Percentiles rank a stretch among this genome's conserved stretches.
Evolutionary conservation across 2,329 filamentous ascomycete genomes (phyloP).

Genomic region (Colletotrichum liaoningense): DNA sequence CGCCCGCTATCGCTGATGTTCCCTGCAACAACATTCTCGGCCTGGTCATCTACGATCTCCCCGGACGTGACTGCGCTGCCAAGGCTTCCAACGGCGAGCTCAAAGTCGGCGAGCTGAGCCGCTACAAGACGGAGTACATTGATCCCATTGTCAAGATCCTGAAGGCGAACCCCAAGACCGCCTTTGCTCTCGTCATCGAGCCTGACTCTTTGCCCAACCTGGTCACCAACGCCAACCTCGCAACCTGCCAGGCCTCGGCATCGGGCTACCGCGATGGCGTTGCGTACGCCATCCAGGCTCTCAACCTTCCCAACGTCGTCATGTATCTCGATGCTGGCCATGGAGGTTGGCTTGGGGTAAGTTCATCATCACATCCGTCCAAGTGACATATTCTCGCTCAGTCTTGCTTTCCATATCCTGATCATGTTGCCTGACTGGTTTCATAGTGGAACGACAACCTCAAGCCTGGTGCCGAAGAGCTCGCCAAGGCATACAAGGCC

Average conservation of each 20-base stretch:
- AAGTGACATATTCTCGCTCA: not conserved
- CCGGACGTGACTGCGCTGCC: constrained; percentile 73
- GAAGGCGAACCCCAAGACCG: constrained; percentile 64
- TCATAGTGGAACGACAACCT: constrained; percentile 67
- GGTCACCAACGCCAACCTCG: constrained; percentile 67
- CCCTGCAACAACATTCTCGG: constrained; percentile 53
- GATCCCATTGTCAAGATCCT: constrained; percentile 62
- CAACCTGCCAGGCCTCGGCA: constrained; percentile 65
- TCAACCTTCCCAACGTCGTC: constrained; percentile 71
- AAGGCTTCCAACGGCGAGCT: constrained; percentile 73
- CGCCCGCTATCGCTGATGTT: constrained; percentile 48
- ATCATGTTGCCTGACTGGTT: not conserved
- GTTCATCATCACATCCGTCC: not conserved
- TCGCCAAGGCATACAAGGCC: constrained; percentile 51
- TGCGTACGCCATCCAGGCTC: constrained; percentile 64
- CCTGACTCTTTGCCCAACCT: constrained; percentile 73
- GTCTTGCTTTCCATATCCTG: not conserved
- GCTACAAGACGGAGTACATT: constrained; percentile 56
- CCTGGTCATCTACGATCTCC: constrained; percentile 72
- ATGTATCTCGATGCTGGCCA: constrained; percentile 75
- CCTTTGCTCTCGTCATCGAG: constrained; percentile 59
- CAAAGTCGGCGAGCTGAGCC: constrained; percentile 60
- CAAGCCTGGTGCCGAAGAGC: constrained; percentile 48
- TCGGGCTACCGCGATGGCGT: constrained; percentile 65
- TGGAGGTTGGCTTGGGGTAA: constrained; percentile 69